A percentile compares a stretch with the other conserved stretches of the same genome.
Conservation (phyloP, 108 stramenopile species). For the Hondaea fermentalgiana region DNA sequence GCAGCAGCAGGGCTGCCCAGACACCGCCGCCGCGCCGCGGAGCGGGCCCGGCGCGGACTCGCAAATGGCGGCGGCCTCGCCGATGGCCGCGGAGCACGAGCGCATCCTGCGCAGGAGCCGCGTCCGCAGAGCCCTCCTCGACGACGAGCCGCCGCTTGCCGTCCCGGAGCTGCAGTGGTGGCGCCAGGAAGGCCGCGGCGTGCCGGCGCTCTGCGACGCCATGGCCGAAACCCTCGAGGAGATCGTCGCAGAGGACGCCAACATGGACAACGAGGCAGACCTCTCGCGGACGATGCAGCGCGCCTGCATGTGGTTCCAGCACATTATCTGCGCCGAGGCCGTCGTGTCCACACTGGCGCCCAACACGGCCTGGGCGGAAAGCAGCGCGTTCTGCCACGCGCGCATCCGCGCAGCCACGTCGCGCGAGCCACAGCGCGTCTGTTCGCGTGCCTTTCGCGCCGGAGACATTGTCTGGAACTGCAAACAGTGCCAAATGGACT, state of each 20-base stretch:
- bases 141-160: background rate
- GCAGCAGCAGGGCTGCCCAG: no score
- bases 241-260: background rate
- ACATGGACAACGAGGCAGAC: background rate
- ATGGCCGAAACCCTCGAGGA: background rate
- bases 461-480: conserved; percentile 99
- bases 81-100: background rate
- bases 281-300: background rate
- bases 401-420: background rate
- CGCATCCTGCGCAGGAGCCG: background rate
- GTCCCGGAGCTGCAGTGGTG: background rate
- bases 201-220: background rate
- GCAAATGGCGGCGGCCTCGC: background rate
- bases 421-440: conserved; percentile 19
- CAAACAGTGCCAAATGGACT: conserved; percentile 84
- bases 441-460: conserved; percentile 47
- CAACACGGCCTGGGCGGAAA: background rate
- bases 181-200: background rate
- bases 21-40: no score
- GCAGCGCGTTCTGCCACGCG: background rate
- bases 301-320: background rate
- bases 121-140: background rate
- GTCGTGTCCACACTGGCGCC: background rate
- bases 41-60: no score
- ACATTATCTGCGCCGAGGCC: background rate